A percentile compares a stretch with the other conserved stretches of the same genome.
Evolutionary conservation across 805 yeast genomes (phyloP).

Genomic region (Saccharomycodes ludwigii): DNA sequence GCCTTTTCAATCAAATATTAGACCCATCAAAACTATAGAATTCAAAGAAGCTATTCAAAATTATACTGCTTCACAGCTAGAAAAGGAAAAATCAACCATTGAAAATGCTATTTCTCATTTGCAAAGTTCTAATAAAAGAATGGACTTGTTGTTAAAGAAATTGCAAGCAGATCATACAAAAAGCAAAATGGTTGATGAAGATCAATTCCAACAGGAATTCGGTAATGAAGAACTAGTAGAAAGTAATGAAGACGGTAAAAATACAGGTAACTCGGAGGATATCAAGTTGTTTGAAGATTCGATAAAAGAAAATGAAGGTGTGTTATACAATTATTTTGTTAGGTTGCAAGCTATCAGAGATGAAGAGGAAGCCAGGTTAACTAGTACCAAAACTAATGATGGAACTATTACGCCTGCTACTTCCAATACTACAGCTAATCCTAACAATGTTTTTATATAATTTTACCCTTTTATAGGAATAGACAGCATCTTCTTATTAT

Average conservation of each 20-base stretch:
- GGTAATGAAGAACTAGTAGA: constrained; percentile 12
- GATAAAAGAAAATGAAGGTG: constrained; percentile 41
- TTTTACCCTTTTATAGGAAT: too few species aligned
- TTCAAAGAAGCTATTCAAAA: constrained; percentile 42
- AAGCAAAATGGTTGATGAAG: constrained; percentile 15
- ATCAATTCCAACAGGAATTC: constrained; percentile 9
- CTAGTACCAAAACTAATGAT: constrained; percentile 3
- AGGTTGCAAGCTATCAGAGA: constrained; percentile 31
- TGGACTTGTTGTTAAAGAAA: constrained; percentile 31
- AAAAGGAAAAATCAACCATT: constrained; percentile 23
- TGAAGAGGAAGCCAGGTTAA: constrained; percentile 36
- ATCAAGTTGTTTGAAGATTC: constrained; percentile 40
- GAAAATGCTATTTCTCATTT: constrained; percentile 33
- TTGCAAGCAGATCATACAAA: constrained; percentile 11
- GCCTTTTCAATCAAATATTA: too few species aligned
- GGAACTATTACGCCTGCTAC: neutral
- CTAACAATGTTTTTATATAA: too few species aligned
- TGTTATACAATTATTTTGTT: constrained; percentile 37
- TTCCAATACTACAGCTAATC: too few species aligned
- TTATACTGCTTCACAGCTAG: constrained; percentile 34
- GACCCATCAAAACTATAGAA: constrained; percentile 32
- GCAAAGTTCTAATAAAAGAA: constrained; percentile 37
- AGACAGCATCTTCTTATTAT: neutral
- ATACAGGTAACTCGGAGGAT: constrained; percentile 30
- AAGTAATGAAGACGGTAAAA: constrained; percentile 16